phyloP scores from a whole-genome alignment of 495 filamentous ascomycete species.

The Aspergillus heteromorphus region DNA sequence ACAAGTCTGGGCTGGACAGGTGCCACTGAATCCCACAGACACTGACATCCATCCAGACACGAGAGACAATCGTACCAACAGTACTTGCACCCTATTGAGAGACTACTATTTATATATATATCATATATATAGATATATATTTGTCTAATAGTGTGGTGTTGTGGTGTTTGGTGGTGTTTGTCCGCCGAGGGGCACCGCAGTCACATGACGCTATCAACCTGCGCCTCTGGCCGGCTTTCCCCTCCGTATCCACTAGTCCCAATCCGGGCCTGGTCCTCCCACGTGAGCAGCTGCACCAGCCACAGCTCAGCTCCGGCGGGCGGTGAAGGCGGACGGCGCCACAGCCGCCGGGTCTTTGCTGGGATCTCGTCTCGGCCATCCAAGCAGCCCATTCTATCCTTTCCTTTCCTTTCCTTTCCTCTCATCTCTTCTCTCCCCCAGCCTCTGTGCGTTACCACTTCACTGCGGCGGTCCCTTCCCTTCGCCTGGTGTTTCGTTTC shows the following conservation, averaged over 20 bases:
- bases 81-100: too few relatives aligned
- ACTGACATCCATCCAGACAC: too few relatives aligned
- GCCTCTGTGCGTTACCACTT: slow-evolving; percentile 13
- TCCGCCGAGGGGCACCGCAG: not conserved
- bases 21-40: too few relatives aligned
- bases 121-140: too few relatives aligned
- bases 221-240: not conserved
- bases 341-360: slow-evolving; percentile 6
- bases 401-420: slow-evolving; percentile 12
- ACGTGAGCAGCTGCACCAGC: not conserved
- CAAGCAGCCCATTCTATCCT: slow-evolving; percentile 2
- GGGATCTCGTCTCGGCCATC: not conserved
- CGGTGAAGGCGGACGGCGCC: not conserved
- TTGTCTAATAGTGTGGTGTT: too few relatives aligned
- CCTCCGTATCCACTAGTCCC: not conserved
- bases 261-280: not conserved
- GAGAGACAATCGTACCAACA: too few relatives aligned
- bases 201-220: not conserved
- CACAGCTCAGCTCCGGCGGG: not conserved
- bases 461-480: not conserved
- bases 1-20: too few relatives aligned
- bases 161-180: not conserved
- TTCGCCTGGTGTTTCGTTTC: not conserved
- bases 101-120: too few relatives aligned
- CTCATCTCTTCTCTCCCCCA: slow-evolving; percentile 3